Conservation (phyloP, 768 basidiomycete species). For the Russula lepida region DNA sequence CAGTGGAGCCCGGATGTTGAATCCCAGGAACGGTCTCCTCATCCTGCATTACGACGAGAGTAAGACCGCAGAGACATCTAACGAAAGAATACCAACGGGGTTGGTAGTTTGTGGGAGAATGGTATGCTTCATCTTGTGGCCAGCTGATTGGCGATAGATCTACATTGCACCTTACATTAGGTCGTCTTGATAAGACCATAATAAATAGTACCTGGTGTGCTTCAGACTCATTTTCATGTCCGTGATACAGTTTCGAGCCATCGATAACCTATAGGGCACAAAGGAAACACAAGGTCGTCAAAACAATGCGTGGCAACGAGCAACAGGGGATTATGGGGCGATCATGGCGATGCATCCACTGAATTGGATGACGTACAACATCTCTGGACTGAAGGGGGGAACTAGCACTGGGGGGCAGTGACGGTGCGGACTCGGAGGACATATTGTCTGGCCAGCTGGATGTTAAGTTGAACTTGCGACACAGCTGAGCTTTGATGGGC, state of each 20-base stretch:
- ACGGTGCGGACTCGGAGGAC: slow-evolving; percentile 19
- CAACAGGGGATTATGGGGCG: slow-evolving; percentile 7
- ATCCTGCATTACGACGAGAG: slow-evolving; percentile 37
- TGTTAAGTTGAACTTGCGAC: background rate
- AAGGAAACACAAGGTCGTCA: slow-evolving; percentile 20
- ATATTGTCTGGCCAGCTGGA: slow-evolving; percentile 15
- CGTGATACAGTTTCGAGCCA: slow-evolving; percentile 56
- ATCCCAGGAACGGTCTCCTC: slow-evolving; percentile 89
- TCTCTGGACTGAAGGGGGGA: slow-evolving; percentile 34
- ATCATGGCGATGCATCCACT: slow-evolving; percentile 14
- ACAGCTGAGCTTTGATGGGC: background rate
- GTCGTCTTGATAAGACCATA: background rate
- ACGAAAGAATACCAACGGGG: slow-evolving; percentile 39
- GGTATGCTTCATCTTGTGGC: slow-evolving; percentile 50
- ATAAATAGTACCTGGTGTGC: slow-evolving; percentile 59
- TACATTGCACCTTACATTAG: slow-evolving; percentile 25
- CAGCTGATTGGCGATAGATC: slow-evolving; percentile 69
- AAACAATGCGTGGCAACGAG: slow-evolving; percentile 25
- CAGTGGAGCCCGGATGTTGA: slow-evolving; percentile 58
- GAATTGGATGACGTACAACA: slow-evolving; percentile 29
- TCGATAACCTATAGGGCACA: slow-evolving; percentile 53
- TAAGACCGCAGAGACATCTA: background rate
- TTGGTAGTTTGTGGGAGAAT: slow-evolving; percentile 61
- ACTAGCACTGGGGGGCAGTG: slow-evolving; percentile 18
- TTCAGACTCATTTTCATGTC: slow-evolving; percentile 77